Evolutionary conservation across 2,329 filamentous ascomycete genomes (phyloP).

Genomic region (Fusarium humuli): DNA sequence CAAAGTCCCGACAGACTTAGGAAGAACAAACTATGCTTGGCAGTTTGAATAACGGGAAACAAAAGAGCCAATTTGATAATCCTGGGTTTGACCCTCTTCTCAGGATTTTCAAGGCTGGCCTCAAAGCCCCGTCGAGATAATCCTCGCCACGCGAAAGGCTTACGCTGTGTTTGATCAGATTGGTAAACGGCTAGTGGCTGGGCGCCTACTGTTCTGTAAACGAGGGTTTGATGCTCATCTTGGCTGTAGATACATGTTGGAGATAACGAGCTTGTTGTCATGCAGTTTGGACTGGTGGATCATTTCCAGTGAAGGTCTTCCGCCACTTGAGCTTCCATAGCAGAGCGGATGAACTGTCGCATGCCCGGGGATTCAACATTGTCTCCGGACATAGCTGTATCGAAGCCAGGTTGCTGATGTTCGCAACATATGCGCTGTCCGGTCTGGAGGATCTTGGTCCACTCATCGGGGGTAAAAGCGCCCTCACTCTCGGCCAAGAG

Average conservation of each 20-base stretch:
- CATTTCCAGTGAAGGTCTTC: slow-evolving; percentile 70
- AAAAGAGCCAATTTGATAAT: slow-evolving; percentile 19
- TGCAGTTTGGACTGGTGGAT: slow-evolving; percentile 25
- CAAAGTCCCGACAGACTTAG: slow-evolving; percentile 12
- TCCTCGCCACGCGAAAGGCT: slow-evolving; percentile 17
- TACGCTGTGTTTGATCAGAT: slow-evolving; percentile 23
- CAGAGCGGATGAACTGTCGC: slow-evolving; percentile 70
- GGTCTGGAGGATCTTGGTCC: slow-evolving; percentile 75
- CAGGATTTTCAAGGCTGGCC: slow-evolving; percentile 21
- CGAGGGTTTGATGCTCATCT: slow-evolving; percentile 37
- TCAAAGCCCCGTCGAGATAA: slow-evolving; percentile 22
- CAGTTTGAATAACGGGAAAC: slow-evolving; percentile 20
- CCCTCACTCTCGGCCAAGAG: slow-evolving; percentile 87
- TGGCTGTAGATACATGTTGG: slow-evolving; percentile 20
- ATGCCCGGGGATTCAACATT: slow-evolving; percentile 60
- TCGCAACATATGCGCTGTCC: slow-evolving; percentile 75
- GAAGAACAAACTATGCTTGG: slow-evolving; percentile 19
- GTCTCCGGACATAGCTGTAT: slow-evolving; percentile 61
- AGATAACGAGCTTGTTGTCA: slow-evolving; percentile 13
- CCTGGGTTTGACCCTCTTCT: slow-evolving; percentile 33
- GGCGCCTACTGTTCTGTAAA: slow-evolving; percentile 14
- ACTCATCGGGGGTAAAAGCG: slow-evolving; percentile 77
- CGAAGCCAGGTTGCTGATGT: slow-evolving; percentile 52
- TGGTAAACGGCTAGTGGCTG: slow-evolving; percentile 21
- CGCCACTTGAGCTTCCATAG: slow-evolving; percentile 66